Base-by-base conservation (phyloP, 2,329 filamentous ascomycete species). In the Calonectria hongkongensis region DNA sequence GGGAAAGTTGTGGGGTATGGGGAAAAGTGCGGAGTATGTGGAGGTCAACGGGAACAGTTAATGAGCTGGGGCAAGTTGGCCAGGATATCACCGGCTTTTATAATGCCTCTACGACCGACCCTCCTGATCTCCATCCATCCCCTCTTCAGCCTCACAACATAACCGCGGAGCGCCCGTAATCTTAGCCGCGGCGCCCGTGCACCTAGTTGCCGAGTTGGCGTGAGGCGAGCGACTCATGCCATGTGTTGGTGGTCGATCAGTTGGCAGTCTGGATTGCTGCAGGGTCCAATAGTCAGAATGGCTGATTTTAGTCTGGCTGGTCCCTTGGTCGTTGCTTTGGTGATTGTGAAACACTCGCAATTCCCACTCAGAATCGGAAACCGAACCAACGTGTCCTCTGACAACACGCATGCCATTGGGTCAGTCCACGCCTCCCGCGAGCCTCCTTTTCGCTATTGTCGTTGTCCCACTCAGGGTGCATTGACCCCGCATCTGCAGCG, bases 11-110 rank as follows among this genome's bases (percentile, higher is more conserved):
- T 15, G 54, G 54, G 54, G 54, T 60, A 41, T 60, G 54, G 54
- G 54, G 54, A 60, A 60, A 60, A 60, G 21, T 60, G 54, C 54
- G 54, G 54, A 60, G 54, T 60, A 41, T 41, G 54, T 41, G 54
- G 54, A 60, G 54, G 54, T 60, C 27, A 60, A 30, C 10, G 41
- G 36, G 36, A 28, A 28, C 54, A 7, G 12, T 18, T 15, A 36
- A 60, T 60, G 54, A 41, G 36, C 36, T 18, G 36, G 21, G 54
- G 54, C 36, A 41, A 41, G 36, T 41, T 1, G 13, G 25, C 33
- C 2, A 41, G 36, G 54, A 36, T 60, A 27, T 21, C 21, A 21
- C 16, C 25, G 36, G 54, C 33, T 60, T 60, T 41, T 60, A 60
- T 60, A 60, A 41, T 41, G 33, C 27, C 39, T 13, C 18, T 36